Evolutionary conservation across 169 alveolate genomes (phyloP).

Genomic region (Babesia caballi): DNA sequence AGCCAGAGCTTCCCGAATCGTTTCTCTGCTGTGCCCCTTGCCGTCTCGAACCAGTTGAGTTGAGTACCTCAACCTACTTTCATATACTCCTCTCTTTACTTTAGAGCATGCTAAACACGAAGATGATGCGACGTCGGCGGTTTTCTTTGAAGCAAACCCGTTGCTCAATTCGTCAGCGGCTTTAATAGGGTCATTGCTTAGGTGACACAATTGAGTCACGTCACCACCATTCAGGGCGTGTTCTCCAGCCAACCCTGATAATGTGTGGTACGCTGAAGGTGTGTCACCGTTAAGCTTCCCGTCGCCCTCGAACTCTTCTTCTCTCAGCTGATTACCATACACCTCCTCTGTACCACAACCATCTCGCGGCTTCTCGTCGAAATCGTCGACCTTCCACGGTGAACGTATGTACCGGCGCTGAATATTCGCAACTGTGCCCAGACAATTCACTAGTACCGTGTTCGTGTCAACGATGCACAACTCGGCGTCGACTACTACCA

Average conservation of each 20-base stretch:
- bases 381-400: slow-evolving; percentile 37
- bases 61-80: neutral
- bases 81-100: neutral
- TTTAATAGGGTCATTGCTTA: too few species aligned
- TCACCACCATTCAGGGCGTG: too few species aligned
- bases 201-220: too few species aligned
- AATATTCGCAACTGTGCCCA: slow-evolving; percentile 51
- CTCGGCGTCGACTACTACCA: slow-evolving; percentile 28
- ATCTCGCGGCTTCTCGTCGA: neutral
- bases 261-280: too few species aligned
- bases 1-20: neutral
- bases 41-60: neutral
- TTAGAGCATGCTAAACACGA: neutral
- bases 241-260: too few species aligned
- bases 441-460: slow-evolving; percentile 10
- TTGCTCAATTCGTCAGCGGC: too few species aligned
- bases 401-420: slow-evolving; percentile 3
- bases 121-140: too few species aligned
- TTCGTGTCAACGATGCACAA: slow-evolving; percentile 9
- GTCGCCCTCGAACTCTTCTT: too few species aligned
- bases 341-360: too few species aligned
- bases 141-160: too few species aligned
- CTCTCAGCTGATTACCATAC: too few species aligned
- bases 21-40: neutral
- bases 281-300: too few species aligned